Conservation (phyloP, 208 protist genomes). For the Crithidia expoeki region DNA sequence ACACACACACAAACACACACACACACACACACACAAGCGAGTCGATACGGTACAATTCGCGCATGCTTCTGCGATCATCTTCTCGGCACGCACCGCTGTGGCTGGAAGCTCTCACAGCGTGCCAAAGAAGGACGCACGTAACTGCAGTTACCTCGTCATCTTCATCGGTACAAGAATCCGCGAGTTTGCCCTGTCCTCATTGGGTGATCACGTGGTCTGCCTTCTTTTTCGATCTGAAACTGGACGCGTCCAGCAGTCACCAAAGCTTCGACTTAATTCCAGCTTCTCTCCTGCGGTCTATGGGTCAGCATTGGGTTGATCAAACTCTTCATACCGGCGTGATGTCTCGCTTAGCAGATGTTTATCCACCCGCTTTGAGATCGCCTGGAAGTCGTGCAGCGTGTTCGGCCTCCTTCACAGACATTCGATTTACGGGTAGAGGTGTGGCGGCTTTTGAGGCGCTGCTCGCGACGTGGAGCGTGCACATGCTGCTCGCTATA, state of each 20-base stretch:
- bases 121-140: too few relatives aligned
- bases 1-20: too few relatives aligned
- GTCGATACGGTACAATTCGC: neutral
- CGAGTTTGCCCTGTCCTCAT: too few relatives aligned
- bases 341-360: slow-evolving; percentile 10
- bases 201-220: neutral
- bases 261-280: slow-evolving; percentile 9
- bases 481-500: slow-evolving; percentile 17
- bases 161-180: too few relatives aligned
- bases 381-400: neutral
- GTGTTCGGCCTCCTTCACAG: neutral
- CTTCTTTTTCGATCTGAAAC: neutral
- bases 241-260: neutral
- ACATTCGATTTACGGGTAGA: neutral
- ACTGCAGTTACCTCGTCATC: too few relatives aligned
- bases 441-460: slow-evolving; percentile 5
- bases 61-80: neutral
- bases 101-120: slow-evolving; percentile 1
- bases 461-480: slow-evolving; percentile 28
- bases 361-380: slow-evolving; percentile 5
- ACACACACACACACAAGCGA: neutral
- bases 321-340: neutral
- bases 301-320: slow-evolving; percentile 32
- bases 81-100: neutral
- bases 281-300: slow-evolving; percentile 1